These are phyloP conservation scores for Fusarium sp. DNA, from an alignment of 2,329 filamentous ascomycete genomes.

Conservation along the genomic window DNA sequence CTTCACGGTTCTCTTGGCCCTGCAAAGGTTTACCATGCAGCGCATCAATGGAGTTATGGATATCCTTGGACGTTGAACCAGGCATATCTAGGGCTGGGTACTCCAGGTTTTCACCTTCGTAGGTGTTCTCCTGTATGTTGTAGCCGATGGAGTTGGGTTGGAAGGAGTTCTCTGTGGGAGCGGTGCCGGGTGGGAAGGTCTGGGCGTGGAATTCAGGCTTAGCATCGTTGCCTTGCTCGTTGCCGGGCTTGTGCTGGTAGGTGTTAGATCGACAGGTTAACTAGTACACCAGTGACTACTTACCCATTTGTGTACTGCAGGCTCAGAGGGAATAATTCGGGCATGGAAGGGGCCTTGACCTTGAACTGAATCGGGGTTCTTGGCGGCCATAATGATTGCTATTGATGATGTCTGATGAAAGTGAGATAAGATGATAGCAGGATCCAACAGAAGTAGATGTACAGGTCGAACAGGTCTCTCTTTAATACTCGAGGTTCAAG, in stretches of 20 bases:
- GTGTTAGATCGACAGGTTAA: fast-evolving
- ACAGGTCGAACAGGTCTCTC: not conserved
- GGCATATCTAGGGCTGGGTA: not conserved
- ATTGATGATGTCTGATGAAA: not conserved
- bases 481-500: too few species aligned
- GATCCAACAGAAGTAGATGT: not conserved
- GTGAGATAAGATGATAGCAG: fast-evolving
- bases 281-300: fast-evolving
- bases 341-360: not conserved
- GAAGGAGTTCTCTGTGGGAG: not conserved
- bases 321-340: not conserved
- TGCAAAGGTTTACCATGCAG: not conserved
- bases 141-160: not conserved
- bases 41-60: not conserved
- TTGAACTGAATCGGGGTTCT: not conserved
- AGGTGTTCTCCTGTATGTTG: not conserved
- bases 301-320: not conserved
- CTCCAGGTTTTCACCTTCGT: not conserved
- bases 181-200: not conserved
- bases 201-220: not conserved
- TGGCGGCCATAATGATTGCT: not conserved
- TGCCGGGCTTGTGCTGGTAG: not conserved
- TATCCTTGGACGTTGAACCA: slow-evolving; percentile 5
- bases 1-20: slow-evolving; percentile 5
- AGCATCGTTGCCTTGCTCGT: slow-evolving; percentile 5